Conservation (phyloP, 169 alveolate genomes). For the Perkinsus marinus region DNA sequence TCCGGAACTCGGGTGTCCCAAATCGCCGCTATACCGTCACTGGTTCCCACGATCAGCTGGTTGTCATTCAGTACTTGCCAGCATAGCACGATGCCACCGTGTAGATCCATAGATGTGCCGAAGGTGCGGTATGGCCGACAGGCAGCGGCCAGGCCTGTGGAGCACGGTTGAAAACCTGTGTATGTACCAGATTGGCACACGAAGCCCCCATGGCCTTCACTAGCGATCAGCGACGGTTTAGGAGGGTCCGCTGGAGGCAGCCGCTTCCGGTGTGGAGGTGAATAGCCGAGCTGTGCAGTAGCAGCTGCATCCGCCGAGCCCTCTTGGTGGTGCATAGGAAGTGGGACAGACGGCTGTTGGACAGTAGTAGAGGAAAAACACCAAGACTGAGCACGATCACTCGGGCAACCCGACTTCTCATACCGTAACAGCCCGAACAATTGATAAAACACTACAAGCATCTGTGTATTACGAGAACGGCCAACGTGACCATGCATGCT, state of each 20-base stretch:
- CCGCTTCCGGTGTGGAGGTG: background rate
- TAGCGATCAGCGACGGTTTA: background rate
- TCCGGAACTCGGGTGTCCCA: background rate
- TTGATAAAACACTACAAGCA: too few species aligned
- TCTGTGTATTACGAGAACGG: too few species aligned
- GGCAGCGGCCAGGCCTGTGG: background rate
- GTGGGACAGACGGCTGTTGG: background rate
- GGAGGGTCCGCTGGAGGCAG: background rate
- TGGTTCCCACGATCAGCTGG: background rate
- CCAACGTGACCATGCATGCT: background rate
- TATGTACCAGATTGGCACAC: background rate
- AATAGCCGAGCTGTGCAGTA: background rate
- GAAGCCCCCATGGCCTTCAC: background rate
- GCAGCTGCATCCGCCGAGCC: background rate
- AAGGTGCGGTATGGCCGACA: background rate
- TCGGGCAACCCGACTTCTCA: too few species aligned
- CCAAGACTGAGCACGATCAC: too few species aligned
- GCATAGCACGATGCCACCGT: background rate
- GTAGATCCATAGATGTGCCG: background rate
- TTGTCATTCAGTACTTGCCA: background rate
- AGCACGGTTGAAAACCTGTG: background rate
- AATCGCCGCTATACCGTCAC: background rate
- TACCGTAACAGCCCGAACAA: too few species aligned
- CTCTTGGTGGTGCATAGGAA: background rate
- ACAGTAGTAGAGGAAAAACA: background rate